phyloP scores from a whole-genome alignment of 2,329 filamentous ascomycete species.

The Pseudofabraea citricarpa region DNA sequence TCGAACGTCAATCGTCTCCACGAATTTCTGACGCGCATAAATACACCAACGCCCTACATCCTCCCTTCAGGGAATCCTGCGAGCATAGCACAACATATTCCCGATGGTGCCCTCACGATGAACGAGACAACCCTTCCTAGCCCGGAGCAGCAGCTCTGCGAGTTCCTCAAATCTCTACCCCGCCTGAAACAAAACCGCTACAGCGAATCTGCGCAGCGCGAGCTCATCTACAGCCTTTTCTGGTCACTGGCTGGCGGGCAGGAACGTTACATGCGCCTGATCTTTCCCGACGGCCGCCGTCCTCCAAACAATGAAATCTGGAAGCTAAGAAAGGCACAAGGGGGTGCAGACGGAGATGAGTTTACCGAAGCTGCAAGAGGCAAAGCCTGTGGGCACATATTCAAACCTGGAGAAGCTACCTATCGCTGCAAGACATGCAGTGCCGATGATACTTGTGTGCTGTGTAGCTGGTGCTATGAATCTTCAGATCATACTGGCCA shows the following conservation, averaged over 20 bases:
- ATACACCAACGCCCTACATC: background rate
- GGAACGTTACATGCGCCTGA: conserved; percentile 66
- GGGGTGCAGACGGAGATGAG: conserved; percentile 88
- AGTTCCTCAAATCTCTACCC: conserved; percentile 76
- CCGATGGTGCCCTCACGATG: conserved; percentile 1
- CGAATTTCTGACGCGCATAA: background rate
- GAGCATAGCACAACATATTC: background rate
- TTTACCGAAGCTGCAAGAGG: conserved; percentile 89
- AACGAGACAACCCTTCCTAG: conserved; percentile 46
- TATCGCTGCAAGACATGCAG: conserved; percentile 94
- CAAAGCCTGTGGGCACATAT: conserved; percentile 95
- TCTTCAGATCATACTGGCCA: conserved; percentile 92
- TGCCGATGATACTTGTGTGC: conserved; percentile 88
- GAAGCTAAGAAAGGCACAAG: conserved; percentile 83
- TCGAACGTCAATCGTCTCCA: too few species aligned
- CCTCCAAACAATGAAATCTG: conserved; percentile 55
- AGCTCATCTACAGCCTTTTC: conserved; percentile 78
- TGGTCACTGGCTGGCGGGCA: conserved; percentile 76
- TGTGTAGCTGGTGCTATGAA: conserved; percentile 93
- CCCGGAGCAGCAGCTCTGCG: conserved; percentile 78
- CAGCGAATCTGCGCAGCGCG: conserved; percentile 61
- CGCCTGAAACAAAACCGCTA: conserved; percentile 71
- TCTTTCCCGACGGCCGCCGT: conserved; percentile 72
- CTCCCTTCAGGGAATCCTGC: background rate
- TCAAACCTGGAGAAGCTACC: conserved; percentile 88